Evolutionary conservation across 306 rosid species (phyloP).

Genomic region (Sechiopsis laciniata): DNA sequence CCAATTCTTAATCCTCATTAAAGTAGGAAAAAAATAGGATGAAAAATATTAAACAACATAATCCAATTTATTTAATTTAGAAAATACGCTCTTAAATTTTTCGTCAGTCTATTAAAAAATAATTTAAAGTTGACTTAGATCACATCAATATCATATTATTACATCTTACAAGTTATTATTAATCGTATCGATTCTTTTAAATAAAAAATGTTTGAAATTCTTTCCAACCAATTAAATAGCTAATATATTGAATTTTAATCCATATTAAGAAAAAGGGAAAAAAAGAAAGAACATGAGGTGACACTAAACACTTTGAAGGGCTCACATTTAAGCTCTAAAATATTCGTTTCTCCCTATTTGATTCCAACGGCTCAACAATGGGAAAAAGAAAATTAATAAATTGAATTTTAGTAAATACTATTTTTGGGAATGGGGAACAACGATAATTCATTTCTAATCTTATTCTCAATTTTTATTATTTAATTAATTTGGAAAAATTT

Average conservation of each 20-base stretch:
- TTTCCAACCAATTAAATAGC: background rate
- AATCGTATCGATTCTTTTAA: background rate
- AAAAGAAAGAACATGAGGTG: no score
- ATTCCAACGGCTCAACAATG: background rate
- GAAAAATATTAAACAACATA: background rate
- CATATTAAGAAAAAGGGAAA: background rate
- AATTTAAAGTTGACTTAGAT: background rate
- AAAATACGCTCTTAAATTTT: no score
- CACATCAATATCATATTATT: background rate
- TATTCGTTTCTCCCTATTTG: background rate
- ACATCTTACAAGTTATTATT: background rate
- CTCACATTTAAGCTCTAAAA: background rate
- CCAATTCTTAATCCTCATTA: background rate
- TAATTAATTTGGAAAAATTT: no score
- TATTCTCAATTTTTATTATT: no score
- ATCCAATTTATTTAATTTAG: background rate
- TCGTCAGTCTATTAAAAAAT: no score
- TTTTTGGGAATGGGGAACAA: background rate
- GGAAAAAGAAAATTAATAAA: background rate
- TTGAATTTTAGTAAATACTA: constrained; percentile 11
- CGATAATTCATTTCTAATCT: no score
- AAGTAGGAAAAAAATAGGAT: background rate
- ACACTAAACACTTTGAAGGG: constrained; percentile 8
- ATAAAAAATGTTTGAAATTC: background rate
- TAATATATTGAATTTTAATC: background rate